A percentile compares a stretch with the other conserved stretches of the same genome.
phyloP scores from a whole-genome alignment of 164 flowering plant species.

The Annona cherimola region DNA sequence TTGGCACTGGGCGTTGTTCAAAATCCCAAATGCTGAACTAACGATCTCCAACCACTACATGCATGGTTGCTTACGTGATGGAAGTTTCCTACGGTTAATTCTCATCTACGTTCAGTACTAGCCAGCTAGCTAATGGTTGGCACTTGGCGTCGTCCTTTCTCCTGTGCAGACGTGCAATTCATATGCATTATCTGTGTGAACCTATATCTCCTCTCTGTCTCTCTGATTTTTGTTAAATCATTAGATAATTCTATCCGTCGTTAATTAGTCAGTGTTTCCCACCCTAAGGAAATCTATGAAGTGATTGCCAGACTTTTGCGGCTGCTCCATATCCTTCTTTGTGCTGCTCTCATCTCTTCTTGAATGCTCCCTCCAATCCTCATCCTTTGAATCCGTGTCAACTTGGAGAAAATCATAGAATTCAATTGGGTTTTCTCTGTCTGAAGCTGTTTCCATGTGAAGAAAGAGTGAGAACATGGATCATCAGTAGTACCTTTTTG shows the following conservation, averaged over 20 bases:
- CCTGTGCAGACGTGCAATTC: background rate
- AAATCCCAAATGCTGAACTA: background rate
- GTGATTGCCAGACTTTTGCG: conserved; percentile 16
- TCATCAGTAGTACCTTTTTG: no score
- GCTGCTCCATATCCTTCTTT: conserved; percentile 22
- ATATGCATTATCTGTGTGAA: conserved; percentile 4
- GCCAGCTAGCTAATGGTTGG: background rate
- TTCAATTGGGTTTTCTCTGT: conserved; percentile 28
- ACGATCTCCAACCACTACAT: background rate
- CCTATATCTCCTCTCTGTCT: background rate
- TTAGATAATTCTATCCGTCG: background rate
- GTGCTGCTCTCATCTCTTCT: conserved; percentile 50
- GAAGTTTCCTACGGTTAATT: background rate
- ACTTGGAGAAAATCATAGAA: conserved; percentile 69
- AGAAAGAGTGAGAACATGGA: conserved; percentile 1
- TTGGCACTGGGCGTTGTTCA: background rate
- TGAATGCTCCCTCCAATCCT: conserved; percentile 44
- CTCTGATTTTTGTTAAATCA: background rate
- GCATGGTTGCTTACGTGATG: background rate
- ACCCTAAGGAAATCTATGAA: conserved; percentile 57
- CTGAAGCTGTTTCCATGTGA: conserved; percentile 24
- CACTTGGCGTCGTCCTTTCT: background rate
- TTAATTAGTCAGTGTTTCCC: conserved; percentile 20
- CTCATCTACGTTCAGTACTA: background rate
- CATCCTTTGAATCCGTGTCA: conserved; percentile 42